phyloP scores from a whole-genome alignment of 106 monocot genomes.

The Vanilla planifolia region DNA sequence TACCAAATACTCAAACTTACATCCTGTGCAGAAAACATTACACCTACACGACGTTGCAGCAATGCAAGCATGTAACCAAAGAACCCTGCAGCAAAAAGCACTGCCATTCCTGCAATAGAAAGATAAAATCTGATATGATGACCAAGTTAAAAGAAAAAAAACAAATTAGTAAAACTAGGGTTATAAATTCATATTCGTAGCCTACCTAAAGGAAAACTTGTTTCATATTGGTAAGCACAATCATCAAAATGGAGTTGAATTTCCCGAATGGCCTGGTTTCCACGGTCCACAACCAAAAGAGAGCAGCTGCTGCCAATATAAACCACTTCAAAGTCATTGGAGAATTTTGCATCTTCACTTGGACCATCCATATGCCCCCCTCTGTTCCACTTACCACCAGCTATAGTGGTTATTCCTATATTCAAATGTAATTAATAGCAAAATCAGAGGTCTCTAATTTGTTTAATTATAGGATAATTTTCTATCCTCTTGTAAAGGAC shows the following conservation, averaged over 20 bases:
- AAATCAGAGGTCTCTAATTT: neutral
- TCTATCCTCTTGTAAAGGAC: no score
- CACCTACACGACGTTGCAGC: constrained; percentile 74
- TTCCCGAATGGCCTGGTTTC: constrained; percentile 93
- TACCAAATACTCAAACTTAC: constrained; percentile 32
- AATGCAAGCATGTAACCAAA: constrained; percentile 99
- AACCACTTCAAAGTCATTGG: constrained; percentile 89
- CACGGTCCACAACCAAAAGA: constrained; percentile 87
- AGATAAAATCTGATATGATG: neutral
- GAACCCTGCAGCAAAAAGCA: constrained; percentile 94
- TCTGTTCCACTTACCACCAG: constrained; percentile 79
- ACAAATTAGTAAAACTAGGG: neutral
- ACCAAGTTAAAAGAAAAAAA: neutral
- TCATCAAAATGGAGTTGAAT: constrained; percentile 94
- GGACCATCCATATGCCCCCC: constrained; percentile 87
- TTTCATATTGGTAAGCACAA: constrained; percentile 85
- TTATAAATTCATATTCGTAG: neutral
- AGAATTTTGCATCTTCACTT: constrained; percentile 95
- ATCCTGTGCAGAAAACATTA: constrained; percentile 59
- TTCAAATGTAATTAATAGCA: constrained; percentile 12
- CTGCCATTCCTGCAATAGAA: constrained; percentile 61
- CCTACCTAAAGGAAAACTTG: constrained; percentile 78
- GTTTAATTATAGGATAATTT: neutral
- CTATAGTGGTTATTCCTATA: constrained; percentile 93
- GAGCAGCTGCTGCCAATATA: constrained; percentile 95